These are phyloP conservation scores for Prunus mira DNA, from an alignment of 306 rosid species.

Conservation along the genomic window DNA sequence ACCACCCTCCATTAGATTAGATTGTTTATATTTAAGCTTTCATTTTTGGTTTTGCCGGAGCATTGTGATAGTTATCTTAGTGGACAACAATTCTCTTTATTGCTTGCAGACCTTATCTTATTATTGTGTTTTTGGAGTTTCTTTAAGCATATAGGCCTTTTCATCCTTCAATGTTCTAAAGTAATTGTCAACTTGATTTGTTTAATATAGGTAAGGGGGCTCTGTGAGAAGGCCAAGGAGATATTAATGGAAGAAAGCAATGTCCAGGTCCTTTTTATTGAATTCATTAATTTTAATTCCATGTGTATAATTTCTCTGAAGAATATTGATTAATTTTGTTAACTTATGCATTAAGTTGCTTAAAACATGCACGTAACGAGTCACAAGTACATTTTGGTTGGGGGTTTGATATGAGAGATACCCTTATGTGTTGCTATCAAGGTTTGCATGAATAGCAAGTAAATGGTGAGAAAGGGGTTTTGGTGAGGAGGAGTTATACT, in stretches of 20 bases:
- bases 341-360: neutral
- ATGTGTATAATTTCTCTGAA: neutral
- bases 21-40: neutral
- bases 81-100: neutral
- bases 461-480: too few species aligned
- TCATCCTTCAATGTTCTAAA: conserved; percentile 5
- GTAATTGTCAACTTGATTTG: conserved; percentile 5
- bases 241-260: conserved; percentile 96
- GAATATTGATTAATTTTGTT: neutral
- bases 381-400: neutral
- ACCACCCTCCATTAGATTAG: neutral
- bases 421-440: neutral
- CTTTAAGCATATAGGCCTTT: neutral
- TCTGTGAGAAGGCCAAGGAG: conserved; percentile 94
- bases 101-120: neutral
- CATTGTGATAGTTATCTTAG: neutral
- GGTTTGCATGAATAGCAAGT: neutral
- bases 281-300: neutral
- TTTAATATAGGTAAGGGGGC: conserved; percentile 58
- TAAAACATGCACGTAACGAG: too few species aligned
- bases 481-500: too few species aligned
- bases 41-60: neutral
- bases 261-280: conserved; percentile 60
- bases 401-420: neutral
- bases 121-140: neutral